phyloP scores from a whole-genome alignment of 495 filamentous ascomycete species.

The Mytilinidion resinicola region DNA sequence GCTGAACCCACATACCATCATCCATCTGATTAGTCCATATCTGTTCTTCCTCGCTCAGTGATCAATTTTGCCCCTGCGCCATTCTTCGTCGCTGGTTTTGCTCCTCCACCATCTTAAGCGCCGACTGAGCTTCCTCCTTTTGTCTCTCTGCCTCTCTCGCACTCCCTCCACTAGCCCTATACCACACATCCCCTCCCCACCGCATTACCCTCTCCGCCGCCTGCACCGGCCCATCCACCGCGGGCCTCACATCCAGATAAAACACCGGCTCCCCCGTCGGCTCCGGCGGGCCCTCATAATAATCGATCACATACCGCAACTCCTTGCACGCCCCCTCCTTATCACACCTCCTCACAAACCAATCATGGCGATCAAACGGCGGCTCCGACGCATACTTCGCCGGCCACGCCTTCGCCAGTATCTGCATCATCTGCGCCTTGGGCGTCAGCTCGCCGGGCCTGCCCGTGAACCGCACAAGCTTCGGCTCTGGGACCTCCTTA shows the following conservation, averaged over 20 bases:
- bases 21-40: too few species aligned
- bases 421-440: constrained; percentile 74
- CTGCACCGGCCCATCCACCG: constrained; percentile 72
- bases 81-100: too few species aligned
- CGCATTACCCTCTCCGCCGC: constrained; percentile 77
- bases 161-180: constrained; percentile 66
- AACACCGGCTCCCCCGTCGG: constrained; percentile 91
- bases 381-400: constrained; percentile 68
- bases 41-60: too few species aligned
- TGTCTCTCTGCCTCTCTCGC: constrained; percentile 32
- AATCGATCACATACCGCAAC: constrained; percentile 95
- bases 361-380: constrained; percentile 97
- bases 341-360: constrained; percentile 71
- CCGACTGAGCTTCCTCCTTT: neutral
- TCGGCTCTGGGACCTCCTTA: constrained; percentile 49
- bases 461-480: constrained; percentile 78
- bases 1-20: too few species aligned
- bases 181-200: constrained; percentile 95
- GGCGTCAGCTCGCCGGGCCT: constrained; percentile 83
- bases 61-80: too few species aligned
- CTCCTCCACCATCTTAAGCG: too few species aligned
- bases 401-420: constrained; percentile 74
- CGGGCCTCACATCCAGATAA: constrained; percentile 93
- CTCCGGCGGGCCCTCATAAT: constrained; percentile 84
- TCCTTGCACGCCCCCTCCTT: constrained; percentile 53